A percentile compares a stretch with the other conserved stretches of the same genome.
Conservation (phyloP, 495 filamentous ascomycete genomes). For the Aspergillus sparsus region DNA sequence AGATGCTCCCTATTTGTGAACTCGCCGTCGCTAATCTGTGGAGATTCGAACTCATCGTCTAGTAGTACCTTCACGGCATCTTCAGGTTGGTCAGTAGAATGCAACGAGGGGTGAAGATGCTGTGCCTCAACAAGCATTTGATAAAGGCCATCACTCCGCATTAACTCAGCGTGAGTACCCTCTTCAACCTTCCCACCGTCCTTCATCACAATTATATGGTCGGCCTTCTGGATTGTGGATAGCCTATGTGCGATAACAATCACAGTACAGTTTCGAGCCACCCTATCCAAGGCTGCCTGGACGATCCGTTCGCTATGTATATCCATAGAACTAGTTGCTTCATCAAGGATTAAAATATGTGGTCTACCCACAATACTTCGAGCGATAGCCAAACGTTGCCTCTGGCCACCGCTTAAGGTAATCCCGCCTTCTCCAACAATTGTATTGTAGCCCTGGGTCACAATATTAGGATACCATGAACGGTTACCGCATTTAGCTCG, state of each 20-base stretch:
- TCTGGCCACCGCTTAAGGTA: constrained; percentile 48
- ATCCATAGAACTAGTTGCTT: constrained; percentile 56
- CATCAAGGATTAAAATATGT: constrained; percentile 69
- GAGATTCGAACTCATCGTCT: too few relatives aligned
- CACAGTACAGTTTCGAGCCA: constrained; percentile 41
- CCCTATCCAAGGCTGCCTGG: constrained; percentile 46
- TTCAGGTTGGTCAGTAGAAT: background rate
- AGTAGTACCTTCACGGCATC: too few relatives aligned
- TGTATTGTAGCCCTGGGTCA: constrained; percentile 36
- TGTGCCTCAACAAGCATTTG: constrained; percentile 42
- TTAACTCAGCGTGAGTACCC: constrained; percentile 47
- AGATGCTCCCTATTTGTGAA: too few relatives aligned
- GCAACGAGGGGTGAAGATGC: constrained; percentile 5
- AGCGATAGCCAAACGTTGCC: constrained; percentile 67
- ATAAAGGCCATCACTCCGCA: constrained; percentile 45
- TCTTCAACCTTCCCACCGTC: constrained; percentile 50
- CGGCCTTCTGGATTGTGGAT: constrained; percentile 54
- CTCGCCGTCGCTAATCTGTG: too few relatives aligned
- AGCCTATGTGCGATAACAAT: constrained; percentile 59
- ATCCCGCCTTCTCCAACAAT: constrained; percentile 37
- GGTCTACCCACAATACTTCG: constrained; percentile 79
- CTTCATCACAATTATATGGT: constrained; percentile 55
- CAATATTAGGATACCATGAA: background rate
- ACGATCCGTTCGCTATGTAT: constrained; percentile 48
- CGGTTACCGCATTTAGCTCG: background rate